These are phyloP conservation scores for Boletus pseudopeckii DNA, from an alignment of 768 basidiomycete genomes.

Conservation along the genomic window DNA sequence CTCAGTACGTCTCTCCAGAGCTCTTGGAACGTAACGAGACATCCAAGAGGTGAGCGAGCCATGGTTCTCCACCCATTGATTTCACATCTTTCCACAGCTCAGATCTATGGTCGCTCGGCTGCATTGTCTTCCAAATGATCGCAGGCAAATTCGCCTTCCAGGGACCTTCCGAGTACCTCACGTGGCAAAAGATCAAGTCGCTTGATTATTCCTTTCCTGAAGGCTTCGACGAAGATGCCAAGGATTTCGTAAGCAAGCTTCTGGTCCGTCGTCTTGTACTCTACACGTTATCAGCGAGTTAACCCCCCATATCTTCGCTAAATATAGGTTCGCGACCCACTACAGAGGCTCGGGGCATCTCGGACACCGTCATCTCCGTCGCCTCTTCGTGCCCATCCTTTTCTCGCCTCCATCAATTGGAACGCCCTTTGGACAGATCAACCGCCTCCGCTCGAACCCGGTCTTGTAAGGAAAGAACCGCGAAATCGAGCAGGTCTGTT, in stretches of 20 bases:
- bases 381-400: constrained; percentile 56
- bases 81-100: constrained; percentile 47
- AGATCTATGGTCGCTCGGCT: constrained; percentile 94
- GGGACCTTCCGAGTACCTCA: constrained; percentile 88
- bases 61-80: background rate
- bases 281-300: background rate
- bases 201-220: constrained; percentile 86
- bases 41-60: constrained; percentile 60
- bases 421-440: constrained; percentile 61
- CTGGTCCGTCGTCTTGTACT: constrained; percentile 45
- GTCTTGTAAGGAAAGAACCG: constrained; percentile 50
- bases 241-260: constrained; percentile 73
- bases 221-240: constrained; percentile 77
- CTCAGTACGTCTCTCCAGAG: constrained; percentile 88
- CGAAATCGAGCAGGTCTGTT: constrained; percentile 8
- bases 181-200: constrained; percentile 90
- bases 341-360: constrained; percentile 56
- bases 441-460: constrained; percentile 55
- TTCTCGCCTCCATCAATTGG: constrained; percentile 62
- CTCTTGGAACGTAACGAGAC: constrained; percentile 72
- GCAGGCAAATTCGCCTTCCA: constrained; percentile 90
- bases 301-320: constrained; percentile 6
- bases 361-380: constrained; percentile 36
- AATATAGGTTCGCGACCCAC: constrained; percentile 55
- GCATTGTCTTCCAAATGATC: constrained; percentile 91